A percentile compares a stretch with the other conserved stretches of the same genome.
phyloP scores from a whole-genome alignment of 2,329 filamentous ascomycete genomes.

The Fusarium sp. region DNA sequence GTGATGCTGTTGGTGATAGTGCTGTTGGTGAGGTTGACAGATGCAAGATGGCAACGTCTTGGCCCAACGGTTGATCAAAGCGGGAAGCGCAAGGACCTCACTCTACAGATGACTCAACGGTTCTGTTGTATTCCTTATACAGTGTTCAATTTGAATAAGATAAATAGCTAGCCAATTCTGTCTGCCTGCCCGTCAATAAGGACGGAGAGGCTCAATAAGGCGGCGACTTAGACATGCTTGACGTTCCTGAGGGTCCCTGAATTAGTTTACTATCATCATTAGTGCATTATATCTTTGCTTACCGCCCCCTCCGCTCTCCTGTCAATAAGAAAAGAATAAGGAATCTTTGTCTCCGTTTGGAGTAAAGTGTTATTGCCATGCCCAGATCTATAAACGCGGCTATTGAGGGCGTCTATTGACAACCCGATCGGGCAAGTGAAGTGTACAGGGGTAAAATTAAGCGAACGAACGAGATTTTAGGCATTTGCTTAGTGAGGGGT shows the following conservation, averaged over 20 bases:
- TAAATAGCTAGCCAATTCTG: background rate
- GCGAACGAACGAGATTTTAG: background rate
- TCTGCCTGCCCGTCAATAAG: constrained; percentile 13
- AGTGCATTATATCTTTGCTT: background rate
- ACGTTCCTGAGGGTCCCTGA: constrained; percentile 13
- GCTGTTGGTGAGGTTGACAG: constrained; percentile 18
- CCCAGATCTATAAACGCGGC: constrained; percentile 31
- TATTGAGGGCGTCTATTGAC: constrained; percentile 53
- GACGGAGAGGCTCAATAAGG: constrained; percentile 21
- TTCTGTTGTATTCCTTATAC: constrained; percentile 22
- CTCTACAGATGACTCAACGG: background rate
- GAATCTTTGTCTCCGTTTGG: constrained; percentile 23
- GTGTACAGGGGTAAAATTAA: constrained; percentile 12
- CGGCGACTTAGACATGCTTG: constrained; percentile 25
- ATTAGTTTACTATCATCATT: constrained; percentile 19
- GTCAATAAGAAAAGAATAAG: constrained; percentile 13
- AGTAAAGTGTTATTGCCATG: constrained; percentile 16
- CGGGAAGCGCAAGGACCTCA: constrained; percentile 31
- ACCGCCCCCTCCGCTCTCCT: background rate
- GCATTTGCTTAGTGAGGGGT: background rate
- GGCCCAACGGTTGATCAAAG: constrained; percentile 34
- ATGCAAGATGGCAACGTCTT: constrained; percentile 22
- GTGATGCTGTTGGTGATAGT: constrained; percentile 10
- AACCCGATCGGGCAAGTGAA: constrained; percentile 46
- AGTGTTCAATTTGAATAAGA: constrained; percentile 4